phyloP scores from a whole-genome alignment of 805 yeast genomes.

The Huiozyma naganishii region DNA sequence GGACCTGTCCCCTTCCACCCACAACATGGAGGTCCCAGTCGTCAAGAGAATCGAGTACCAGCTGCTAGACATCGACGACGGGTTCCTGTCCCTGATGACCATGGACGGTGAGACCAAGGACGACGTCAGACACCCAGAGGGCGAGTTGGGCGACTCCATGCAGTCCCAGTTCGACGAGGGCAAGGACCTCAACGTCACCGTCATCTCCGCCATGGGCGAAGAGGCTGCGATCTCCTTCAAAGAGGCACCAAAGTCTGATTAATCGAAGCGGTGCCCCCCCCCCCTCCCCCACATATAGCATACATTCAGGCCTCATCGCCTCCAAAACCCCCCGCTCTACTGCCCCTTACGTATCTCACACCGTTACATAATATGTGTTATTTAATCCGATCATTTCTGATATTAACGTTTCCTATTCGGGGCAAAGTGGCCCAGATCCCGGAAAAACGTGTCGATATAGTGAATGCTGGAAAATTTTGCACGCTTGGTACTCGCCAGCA shows the following conservation, averaged over 20 bases:
- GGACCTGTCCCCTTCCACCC: constrained; percentile 99
- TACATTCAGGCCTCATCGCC: not conserved
- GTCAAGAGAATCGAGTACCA: constrained; percentile 91
- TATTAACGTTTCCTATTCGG: too few relatives aligned
- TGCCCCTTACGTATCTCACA: not conserved
- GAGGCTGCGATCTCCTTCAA: constrained; percentile 96
- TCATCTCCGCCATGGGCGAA: constrained; percentile 96
- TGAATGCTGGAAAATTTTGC: too few relatives aligned
- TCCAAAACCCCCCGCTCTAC: not conserved
- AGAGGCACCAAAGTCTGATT: constrained; percentile 46
- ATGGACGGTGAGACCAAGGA: constrained; percentile 96
- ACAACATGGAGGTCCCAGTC: constrained; percentile 98
- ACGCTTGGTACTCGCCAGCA: too few relatives aligned
- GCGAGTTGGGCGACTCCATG: constrained; percentile 87
- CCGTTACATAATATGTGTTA: not conserved
- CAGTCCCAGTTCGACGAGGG: constrained; percentile 92
- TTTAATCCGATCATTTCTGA: not conserved
- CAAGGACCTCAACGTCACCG: constrained; percentile 90
- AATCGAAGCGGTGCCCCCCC: too few relatives aligned
- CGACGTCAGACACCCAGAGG: constrained; percentile 95
- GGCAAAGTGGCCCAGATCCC: too few relatives aligned
- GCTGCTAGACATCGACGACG: constrained; percentile 94
- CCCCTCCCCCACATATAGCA: too few relatives aligned
- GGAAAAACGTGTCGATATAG: too few relatives aligned
- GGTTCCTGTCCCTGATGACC: constrained; percentile 91